Percentiles rank a stretch among this genome's conserved stretches.
phyloP scores from a whole-genome alignment of 148 eudicot species.

The Chenopodium berlandieri region DNA sequence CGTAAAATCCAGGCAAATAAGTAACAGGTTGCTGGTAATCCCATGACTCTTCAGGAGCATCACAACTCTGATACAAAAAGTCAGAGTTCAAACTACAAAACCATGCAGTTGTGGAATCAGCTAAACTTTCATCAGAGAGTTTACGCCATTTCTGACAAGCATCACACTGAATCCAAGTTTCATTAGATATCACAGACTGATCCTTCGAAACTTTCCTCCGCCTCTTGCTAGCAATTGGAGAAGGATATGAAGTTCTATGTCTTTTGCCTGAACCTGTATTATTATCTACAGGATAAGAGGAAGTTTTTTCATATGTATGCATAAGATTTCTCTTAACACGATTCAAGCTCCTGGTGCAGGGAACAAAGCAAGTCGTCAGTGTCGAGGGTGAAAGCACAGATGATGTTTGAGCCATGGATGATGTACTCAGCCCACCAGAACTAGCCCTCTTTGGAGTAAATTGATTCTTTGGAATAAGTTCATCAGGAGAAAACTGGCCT shows the following conservation, averaged over 20 bases:
- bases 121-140: conserved; percentile 40
- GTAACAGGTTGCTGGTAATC: conserved; percentile 50
- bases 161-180: conserved; percentile 93
- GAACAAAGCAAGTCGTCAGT: conserved; percentile 28
- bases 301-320: conserved; percentile 38
- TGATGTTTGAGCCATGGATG: conserved; percentile 30
- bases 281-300: conserved; percentile 25
- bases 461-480: conserved; percentile 36
- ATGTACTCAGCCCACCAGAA: conserved; percentile 24
- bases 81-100: conserved; percentile 94
- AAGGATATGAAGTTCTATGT: conserved; percentile 29
- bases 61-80: conserved; percentile 58
- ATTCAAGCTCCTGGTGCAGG: conserved; percentile 42
- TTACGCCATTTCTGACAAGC: conserved; percentile 90
- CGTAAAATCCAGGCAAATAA: conserved; percentile 71
- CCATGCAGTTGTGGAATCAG: conserved; percentile 60
- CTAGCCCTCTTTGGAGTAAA: conserved; percentile 31
- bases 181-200: conserved; percentile 33
- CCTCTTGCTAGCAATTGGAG: conserved; percentile 35
- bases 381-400: conserved; percentile 27
- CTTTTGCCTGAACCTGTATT: conserved; percentile 37
- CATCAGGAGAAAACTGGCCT: conserved; percentile 49
- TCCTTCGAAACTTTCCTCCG: conserved; percentile 30
- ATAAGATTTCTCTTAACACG: conserved; percentile 61
- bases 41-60: conserved; percentile 74